Evolutionary conservation across 805 yeast species (phyloP).

Genomic region (Wickerhamomyces strasburgensis): DNA sequence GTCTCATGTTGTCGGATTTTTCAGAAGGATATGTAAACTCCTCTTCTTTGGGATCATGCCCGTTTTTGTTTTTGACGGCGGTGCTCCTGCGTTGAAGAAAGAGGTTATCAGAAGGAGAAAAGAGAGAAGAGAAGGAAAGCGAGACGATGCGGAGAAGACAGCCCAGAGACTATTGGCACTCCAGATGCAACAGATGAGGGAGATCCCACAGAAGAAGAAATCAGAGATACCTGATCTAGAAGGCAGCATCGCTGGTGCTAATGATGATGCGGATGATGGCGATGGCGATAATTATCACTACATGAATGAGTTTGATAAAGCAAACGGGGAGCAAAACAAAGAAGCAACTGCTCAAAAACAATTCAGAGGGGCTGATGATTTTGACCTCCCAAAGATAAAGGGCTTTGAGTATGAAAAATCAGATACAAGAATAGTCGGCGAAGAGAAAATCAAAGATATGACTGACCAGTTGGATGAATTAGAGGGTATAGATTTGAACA

Average conservation of each 20-base stretch:
- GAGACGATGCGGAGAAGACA: slow-evolving; percentile 63
- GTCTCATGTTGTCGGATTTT: slow-evolving; percentile 93
- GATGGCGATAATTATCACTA: slow-evolving; percentile 30
- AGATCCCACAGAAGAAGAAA: slow-evolving; percentile 9
- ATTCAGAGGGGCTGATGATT: slow-evolving; percentile 69
- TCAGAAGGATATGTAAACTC: slow-evolving; percentile 86
- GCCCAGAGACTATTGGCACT: slow-evolving; percentile 80
- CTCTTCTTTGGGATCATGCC: slow-evolving; percentile 84
- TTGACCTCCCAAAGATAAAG: slow-evolving; percentile 71
- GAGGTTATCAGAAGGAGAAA: slow-evolving; percentile 71
- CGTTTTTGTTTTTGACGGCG: slow-evolving; percentile 93
- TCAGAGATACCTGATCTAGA: not conserved
- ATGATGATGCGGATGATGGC: no score
- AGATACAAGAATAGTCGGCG: slow-evolving; percentile 73
- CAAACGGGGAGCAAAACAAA: slow-evolving; percentile 2
- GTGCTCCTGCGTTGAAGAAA: slow-evolving; percentile 79
- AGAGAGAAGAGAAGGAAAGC: slow-evolving; percentile 68
- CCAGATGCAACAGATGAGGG: slow-evolving; percentile 36
- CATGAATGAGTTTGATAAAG: slow-evolving; percentile 30
- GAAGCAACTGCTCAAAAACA: slow-evolving; percentile 4
- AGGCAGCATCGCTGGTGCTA: not conserved
- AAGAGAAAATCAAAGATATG: slow-evolving; percentile 61
- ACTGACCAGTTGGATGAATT: slow-evolving; percentile 57
- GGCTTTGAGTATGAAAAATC: slow-evolving; percentile 45
- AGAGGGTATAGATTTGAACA: slow-evolving; percentile 63